Percentiles rank a stretch among this genome's conserved stretches.
phyloP scores from a whole-genome alignment of 2,329 filamentous ascomycete species.

The Biscogniauxia mediterranea region DNA sequence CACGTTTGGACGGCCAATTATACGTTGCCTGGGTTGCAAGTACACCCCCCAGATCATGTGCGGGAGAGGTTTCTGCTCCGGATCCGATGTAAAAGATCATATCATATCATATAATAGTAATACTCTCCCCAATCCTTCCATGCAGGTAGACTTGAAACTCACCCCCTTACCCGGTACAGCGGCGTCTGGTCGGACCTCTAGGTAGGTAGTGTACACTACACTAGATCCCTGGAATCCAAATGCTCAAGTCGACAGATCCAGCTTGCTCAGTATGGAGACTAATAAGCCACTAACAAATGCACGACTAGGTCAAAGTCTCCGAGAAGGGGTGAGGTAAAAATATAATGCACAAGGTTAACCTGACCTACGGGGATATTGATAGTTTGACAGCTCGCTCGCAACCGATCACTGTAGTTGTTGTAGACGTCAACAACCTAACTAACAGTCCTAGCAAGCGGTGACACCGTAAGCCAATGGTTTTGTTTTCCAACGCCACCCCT shows the following conservation, averaged over 20 bases:
- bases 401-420: not conserved
- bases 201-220: no score
- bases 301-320: not conserved
- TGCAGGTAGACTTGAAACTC: conserved; percentile 15
- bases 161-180: conserved; percentile 13
- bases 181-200: conserved; percentile 9
- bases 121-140: conserved; percentile 2
- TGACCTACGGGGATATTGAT: not conserved
- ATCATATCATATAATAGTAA: conserved; percentile 6
- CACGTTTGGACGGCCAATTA: conserved; percentile 1
- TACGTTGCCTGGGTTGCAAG: conserved; percentile 1
- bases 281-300: not conserved
- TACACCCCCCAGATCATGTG: not conserved
- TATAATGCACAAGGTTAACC: no score
- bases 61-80: conserved; percentile 2
- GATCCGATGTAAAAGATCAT: conserved; percentile 6
- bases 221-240: conserved; percentile 7
- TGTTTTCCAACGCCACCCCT: not conserved
- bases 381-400: not conserved
- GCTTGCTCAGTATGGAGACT: conserved; percentile 1
- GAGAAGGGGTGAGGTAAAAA: not conserved
- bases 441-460: not conserved
- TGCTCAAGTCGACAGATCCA: conserved; percentile 6
- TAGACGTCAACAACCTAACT: not conserved
- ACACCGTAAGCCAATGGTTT: not conserved